phyloP scores from a whole-genome alignment of 192 early-diverging fungal species.

The Rhizoclosmatium sp. region DNA sequence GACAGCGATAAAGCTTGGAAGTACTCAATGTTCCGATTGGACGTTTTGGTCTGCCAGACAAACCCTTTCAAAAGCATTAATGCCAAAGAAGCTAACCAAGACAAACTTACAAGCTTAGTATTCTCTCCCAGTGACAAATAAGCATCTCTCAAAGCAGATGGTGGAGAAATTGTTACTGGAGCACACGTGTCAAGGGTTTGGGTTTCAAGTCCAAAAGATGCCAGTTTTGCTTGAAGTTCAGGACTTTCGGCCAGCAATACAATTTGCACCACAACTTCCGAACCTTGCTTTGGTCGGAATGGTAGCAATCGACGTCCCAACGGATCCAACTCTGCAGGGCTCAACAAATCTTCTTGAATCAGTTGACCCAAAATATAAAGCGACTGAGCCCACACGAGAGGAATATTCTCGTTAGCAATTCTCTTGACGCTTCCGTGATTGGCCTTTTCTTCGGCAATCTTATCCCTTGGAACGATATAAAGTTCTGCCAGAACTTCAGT shows the following conservation, averaged over 20 bases:
- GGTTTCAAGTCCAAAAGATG: slow-evolving; percentile 81
- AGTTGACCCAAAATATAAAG: slow-evolving; percentile 79
- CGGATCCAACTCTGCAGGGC: slow-evolving; percentile 83
- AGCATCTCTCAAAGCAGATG: slow-evolving; percentile 79
- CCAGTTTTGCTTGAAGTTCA: slow-evolving; percentile 72
- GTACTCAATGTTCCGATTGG: slow-evolving; percentile 83
- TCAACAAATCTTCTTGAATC: slow-evolving; percentile 78
- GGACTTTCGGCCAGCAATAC: slow-evolving; percentile 78
- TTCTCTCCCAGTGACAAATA: slow-evolving; percentile 78
- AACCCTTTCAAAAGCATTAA: slow-evolving; percentile 44
- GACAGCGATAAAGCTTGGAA: slow-evolving; percentile 80
- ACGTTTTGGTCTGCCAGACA: slow-evolving; percentile 78
- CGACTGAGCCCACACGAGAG: slow-evolving; percentile 87
- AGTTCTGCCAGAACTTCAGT: slow-evolving; percentile 59
- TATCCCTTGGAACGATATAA: slow-evolving; percentile 81
- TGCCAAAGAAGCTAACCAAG: background rate
- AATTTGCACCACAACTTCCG: slow-evolving; percentile 78
- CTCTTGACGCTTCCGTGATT: slow-evolving; percentile 75
- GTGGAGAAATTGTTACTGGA: slow-evolving; percentile 74
- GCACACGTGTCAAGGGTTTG: slow-evolving; percentile 76
- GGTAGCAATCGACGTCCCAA: slow-evolving; percentile 75
- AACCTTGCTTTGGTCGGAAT: slow-evolving; percentile 53
- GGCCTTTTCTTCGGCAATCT: slow-evolving; percentile 73
- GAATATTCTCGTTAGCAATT: slow-evolving; percentile 84
- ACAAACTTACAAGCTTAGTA: slow-evolving; percentile 61